Evolutionary conservation across 2,329 filamentous ascomycete species (phyloP).

Genomic region (Fusarium cicatricum): DNA sequence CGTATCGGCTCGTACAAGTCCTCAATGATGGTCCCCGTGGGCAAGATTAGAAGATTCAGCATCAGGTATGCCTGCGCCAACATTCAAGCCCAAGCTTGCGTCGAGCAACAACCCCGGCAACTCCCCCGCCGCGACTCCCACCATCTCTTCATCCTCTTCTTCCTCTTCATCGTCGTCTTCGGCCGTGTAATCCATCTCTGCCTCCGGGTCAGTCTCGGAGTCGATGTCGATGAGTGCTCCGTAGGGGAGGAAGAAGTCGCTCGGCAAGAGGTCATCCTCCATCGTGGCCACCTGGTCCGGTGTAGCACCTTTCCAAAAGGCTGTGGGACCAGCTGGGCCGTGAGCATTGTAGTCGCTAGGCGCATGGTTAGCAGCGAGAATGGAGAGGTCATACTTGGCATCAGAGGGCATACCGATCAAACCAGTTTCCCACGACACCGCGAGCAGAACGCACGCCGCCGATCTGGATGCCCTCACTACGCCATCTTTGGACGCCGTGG

Average conservation of each 20-base stretch:
- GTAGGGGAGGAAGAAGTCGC: conserved; percentile 44
- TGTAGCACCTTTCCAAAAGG: conserved; percentile 79
- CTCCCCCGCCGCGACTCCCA: conserved; percentile 15
- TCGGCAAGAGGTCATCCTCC: conserved; percentile 45
- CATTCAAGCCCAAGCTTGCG: conserved; percentile 29
- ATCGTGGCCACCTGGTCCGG: conserved; percentile 40
- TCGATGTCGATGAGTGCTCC: conserved; percentile 33
- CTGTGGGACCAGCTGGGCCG: conserved; percentile 77
- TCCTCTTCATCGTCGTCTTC: conserved; percentile 30
- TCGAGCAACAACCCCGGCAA: conserved; percentile 31
- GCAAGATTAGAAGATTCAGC: not conserved
- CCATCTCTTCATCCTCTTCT: conserved; percentile 25
- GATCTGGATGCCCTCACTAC: conserved; percentile 78
- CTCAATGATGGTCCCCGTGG: not conserved
- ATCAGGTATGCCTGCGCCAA: conserved; percentile 3
- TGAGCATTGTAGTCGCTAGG: conserved; percentile 69
- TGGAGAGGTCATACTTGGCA: not conserved
- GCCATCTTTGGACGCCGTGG: conserved; percentile 74
- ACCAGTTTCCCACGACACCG: conserved; percentile 80
- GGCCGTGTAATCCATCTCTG: conserved; percentile 39
- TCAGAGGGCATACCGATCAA: conserved; percentile 65
- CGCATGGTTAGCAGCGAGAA: not conserved
- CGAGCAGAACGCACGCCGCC: conserved; percentile 71
- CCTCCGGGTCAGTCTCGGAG: conserved; percentile 36
- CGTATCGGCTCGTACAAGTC: not conserved